Conservation (phyloP, 2,329 filamentous ascomycete genomes). For the Hirsutella minnesotensis region DNA sequence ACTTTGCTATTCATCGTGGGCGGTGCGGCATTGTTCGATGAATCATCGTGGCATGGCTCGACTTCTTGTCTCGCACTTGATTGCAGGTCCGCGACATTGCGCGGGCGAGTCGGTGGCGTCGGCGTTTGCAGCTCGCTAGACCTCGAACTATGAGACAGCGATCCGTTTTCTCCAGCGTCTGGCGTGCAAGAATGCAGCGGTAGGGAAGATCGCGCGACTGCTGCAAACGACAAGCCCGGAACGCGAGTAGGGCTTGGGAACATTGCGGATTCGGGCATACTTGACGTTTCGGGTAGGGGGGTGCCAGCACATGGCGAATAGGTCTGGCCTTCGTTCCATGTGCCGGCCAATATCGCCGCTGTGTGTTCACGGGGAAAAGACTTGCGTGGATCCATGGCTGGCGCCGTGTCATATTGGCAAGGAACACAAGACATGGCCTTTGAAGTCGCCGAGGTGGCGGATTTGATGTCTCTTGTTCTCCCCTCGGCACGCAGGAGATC, state of each 20-base stretch:
- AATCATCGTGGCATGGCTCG: constrained; percentile 7
- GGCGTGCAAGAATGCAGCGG: not conserved
- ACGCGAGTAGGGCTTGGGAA: constrained; percentile 2
- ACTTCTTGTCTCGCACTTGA: not conserved
- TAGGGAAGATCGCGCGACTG: constrained; percentile 2
- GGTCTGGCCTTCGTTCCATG: constrained; percentile 52
- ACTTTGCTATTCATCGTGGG: constrained; percentile 2
- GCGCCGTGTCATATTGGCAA: constrained; percentile 21
- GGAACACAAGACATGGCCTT: constrained; percentile 11
- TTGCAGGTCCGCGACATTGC: not conserved
- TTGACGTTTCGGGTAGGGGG: constrained; percentile 10
- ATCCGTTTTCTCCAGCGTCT: not conserved
- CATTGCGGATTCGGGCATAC: constrained; percentile 8
- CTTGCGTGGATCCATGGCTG: constrained; percentile 13
- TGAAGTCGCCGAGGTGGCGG: constrained; percentile 6
- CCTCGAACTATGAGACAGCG: not conserved
- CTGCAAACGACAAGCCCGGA: constrained; percentile 1
- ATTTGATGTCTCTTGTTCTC: constrained; percentile 21
- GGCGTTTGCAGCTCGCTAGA: not conserved
- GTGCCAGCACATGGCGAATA: constrained; percentile 37
- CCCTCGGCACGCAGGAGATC: constrained; percentile 55
- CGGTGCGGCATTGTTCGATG: constrained; percentile 3
- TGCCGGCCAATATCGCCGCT: constrained; percentile 41
- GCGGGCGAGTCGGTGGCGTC: not conserved
- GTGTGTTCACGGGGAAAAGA: constrained; percentile 32